A percentile compares a stretch with the other conserved stretches of the same genome.
Evolutionary conservation across 2,329 filamentous ascomycete species (phyloP).

Genomic region (Fusarium odoratissimum): DNA sequence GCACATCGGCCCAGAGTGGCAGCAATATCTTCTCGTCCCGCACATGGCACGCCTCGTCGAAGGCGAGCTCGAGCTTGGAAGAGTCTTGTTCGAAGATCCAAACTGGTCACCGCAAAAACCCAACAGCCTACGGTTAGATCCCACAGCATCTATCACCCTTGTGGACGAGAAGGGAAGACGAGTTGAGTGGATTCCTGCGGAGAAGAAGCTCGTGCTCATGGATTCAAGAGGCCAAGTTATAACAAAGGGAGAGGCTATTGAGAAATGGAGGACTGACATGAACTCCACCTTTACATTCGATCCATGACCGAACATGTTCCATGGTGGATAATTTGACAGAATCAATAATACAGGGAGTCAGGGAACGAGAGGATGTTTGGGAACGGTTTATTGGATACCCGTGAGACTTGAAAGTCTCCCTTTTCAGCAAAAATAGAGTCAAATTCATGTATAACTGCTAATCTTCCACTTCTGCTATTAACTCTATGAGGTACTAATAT

Average conservation of each 20-base stretch:
- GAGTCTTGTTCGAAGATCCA: conserved; percentile 58
- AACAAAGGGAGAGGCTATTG: background rate
- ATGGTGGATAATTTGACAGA: background rate
- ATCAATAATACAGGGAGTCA: background rate
- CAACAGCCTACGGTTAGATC: conserved; percentile 26
- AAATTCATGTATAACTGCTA: background rate
- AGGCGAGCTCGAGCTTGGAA: conserved; percentile 52
- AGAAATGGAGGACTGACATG: conserved; percentile 14
- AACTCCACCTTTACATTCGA: background rate
- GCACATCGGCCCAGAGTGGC: conserved; percentile 56
- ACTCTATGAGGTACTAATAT: background rate
- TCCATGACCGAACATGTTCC: background rate
- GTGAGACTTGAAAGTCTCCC: background rate
- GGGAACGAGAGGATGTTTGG: background rate
- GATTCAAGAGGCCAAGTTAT: conserved; percentile 13
- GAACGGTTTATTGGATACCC: conserved; percentile 11
- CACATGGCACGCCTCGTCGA: conserved; percentile 50
- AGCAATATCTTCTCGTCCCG: conserved; percentile 56
- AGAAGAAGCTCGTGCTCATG: conserved; percentile 39
- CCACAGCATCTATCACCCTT: conserved; percentile 25
- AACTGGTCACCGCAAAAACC: conserved; percentile 51
- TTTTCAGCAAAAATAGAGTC: background rate
- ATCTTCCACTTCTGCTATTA: background rate
- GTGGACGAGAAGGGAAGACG: conserved; percentile 42
- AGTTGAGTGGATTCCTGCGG: conserved; percentile 34